Evolutionary conservation across 2,329 filamentous ascomycete genomes (phyloP).

Genomic region (Xylariaceae sp.): DNA sequence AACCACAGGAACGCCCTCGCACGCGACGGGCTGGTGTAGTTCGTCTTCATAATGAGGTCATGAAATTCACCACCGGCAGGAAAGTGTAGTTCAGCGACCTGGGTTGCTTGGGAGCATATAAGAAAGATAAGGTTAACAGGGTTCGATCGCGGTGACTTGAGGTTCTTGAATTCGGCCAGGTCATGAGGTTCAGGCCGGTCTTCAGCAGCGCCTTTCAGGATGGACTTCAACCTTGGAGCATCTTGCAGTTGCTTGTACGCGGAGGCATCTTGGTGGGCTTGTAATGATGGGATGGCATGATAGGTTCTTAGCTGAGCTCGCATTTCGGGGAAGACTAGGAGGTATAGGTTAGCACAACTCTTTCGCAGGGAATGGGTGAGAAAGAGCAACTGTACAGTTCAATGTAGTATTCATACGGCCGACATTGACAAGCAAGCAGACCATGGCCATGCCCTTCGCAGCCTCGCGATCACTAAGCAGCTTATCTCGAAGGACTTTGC

Average conservation of each 20-base stretch:
- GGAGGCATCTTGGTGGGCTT: conserved; percentile 92
- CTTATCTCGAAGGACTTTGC: conserved; percentile 97
- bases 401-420: conserved; percentile 98
- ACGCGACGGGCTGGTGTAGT: conserved; percentile 79
- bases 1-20: conserved; percentile 93
- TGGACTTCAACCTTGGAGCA: conserved; percentile 93
- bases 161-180: conserved; percentile 78
- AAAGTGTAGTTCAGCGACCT: conserved; percentile 93
- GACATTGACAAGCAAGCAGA: conserved; percentile 95
- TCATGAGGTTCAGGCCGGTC: conserved; percentile 84
- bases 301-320: conserved; percentile 96
- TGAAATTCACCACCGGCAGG: conserved; percentile 87
- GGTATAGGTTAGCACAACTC: conserved; percentile 11
- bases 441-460: conserved; percentile 99
- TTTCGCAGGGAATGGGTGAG: background rate
- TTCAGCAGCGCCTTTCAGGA: conserved; percentile 94
- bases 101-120: conserved; percentile 85
- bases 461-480: conserved; percentile 88
- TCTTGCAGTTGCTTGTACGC: conserved; percentile 98
- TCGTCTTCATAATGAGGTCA: conserved; percentile 91
- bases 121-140: conserved; percentile 97
- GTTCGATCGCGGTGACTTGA: conserved; percentile 77
- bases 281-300: conserved; percentile 94
- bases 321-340: conserved; percentile 92
- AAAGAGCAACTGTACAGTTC: conserved; percentile 71